Evolutionary conservation across 2,329 filamentous ascomycete genomes (phyloP).

Genomic region (Zymoseptoria pseudotritici): DNA sequence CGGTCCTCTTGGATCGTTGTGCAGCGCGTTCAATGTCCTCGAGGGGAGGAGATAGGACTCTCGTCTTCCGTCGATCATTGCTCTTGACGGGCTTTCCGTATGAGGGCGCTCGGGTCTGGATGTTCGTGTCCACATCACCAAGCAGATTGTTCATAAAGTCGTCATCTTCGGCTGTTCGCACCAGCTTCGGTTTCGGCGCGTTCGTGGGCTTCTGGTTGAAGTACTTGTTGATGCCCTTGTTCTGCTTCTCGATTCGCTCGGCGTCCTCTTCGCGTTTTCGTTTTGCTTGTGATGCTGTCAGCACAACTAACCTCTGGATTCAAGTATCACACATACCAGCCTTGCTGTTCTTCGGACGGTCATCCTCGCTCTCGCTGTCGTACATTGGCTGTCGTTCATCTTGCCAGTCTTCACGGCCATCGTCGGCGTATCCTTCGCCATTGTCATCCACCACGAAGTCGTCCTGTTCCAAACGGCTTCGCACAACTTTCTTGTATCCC

Average conservation of each 20-base stretch:
- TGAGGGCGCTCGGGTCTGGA: constrained; percentile 48
- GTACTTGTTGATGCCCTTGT: constrained; percentile 89
- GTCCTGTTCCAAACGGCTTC: constrained; percentile 80
- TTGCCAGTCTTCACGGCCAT: constrained; percentile 92
- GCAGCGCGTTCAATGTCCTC: constrained; percentile 38
- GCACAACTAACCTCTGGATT: background rate
- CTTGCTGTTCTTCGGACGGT: constrained; percentile 51
- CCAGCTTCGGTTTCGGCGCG: constrained; percentile 64
- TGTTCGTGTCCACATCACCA: constrained; percentile 78
- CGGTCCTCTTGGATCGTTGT: constrained; percentile 5
- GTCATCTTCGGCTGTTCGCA: constrained; percentile 62
- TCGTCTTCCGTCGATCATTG: constrained; percentile 68
- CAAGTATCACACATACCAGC: constrained; percentile 36
- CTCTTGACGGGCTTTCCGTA: constrained; percentile 60
- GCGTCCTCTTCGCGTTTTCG: constrained; percentile 82
- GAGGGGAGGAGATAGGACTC: constrained; percentile 69
- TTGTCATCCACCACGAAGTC: constrained; percentile 99
- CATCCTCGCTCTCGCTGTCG: constrained; percentile 70
- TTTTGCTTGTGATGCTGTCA: constrained; percentile 53
- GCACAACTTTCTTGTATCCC: constrained; percentile 92
- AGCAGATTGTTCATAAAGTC: constrained; percentile 80
- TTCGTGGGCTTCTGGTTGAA: constrained; percentile 69
- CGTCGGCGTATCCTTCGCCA: constrained; percentile 92
- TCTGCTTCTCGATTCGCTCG: constrained; percentile 75
- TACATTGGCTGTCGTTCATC: constrained; percentile 57